Base-by-base conservation (phyloP, 768 basidiomycete genomes). In the Termitomyces titanicus region DNA sequence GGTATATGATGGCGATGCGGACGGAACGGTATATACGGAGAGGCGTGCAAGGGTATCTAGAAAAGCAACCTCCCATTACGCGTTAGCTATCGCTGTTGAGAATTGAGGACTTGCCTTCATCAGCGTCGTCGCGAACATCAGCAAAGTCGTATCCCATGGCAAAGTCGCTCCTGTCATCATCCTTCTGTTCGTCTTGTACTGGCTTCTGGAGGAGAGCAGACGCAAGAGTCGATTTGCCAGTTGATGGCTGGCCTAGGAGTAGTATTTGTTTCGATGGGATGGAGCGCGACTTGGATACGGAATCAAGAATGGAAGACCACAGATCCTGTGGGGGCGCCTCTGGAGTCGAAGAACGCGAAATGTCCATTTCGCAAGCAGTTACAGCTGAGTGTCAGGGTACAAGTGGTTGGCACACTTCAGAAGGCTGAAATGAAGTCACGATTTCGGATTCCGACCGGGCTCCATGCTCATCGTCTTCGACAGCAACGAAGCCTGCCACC, bases 81-180 rank as follows among this genome's bases (percentile, higher is more conserved):
- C 47, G 50, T 59, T 33, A 12, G 22, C 33, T 25, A 1, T 40
- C 9, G 39, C 33, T n/a, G 11, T 31, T 54, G 39, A 49, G 24
- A 53, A 39, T 11, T 18, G 37, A 25, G 15, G 9, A 71, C 84
- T 57, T 56, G 88, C 95, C 95, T 84, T 97, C 94, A 65, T 97
- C 95, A 4, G 85, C 94, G 25, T 97, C 95, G 63, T 98, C 94
- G 49, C 86, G 77, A 25, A 97, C 82, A 65, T 97, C 91, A 3
- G 91, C 80, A 80, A 92, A 96, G 62, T 95, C 90, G 66, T 95
- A 98, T 37, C 94, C 94, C 61, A 98, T 68, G 0, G 93, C 92
- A 70, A 95, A 88, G 63, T 94, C 92, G 8, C 75, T 74, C 53
- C 78, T 78, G 44, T 81, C 76, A 56, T 84, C 82, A 59, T 84